Conservation (phyloP, 2,329 filamentous ascomycete species). For the Cordyceps fumosorosea region DNA sequence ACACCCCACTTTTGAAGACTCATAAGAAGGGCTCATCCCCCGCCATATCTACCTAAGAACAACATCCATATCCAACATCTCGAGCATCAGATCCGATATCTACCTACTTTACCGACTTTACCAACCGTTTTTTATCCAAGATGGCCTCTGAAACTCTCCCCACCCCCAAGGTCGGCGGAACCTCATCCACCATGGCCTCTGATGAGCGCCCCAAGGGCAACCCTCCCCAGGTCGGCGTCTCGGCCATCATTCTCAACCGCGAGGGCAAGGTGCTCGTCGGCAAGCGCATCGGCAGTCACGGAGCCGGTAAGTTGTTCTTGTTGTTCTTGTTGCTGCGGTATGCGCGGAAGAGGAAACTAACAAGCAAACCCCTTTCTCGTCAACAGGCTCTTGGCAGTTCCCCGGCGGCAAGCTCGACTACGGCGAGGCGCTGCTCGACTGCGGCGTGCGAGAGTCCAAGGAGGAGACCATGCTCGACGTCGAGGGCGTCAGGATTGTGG, state of each 20-base stretch:
- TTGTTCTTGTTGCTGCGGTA: conserved; percentile 5
- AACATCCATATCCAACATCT: neutral
- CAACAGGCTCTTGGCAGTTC: conserved; percentile 53
- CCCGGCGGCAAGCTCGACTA: conserved; percentile 73
- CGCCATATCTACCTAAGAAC: neutral
- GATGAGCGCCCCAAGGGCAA: neutral
- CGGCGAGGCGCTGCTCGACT: conserved; percentile 54
- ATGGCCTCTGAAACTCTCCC: neutral
- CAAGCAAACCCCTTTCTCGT: neutral
- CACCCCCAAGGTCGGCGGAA: neutral
- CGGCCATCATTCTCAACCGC: conserved; percentile 37
- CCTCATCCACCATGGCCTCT: neutral
- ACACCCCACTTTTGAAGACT: conserved; percentile 7
- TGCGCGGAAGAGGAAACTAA: neutral
- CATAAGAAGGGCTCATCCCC: neutral
- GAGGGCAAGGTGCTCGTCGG: conserved; percentile 42
- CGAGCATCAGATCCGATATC: neutral
- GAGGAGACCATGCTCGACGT: conserved; percentile 66
- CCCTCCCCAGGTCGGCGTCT: conserved; percentile 38
- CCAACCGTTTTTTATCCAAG: no score
- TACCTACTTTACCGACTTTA: no score
- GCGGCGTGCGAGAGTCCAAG: conserved; percentile 58
- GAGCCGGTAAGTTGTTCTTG: conserved; percentile 32
- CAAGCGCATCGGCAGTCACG: conserved; percentile 42
- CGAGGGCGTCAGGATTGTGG: conserved; percentile 44